Percentiles rank a stretch among this genome's conserved stretches.
Evolutionary conservation across 768 basidiomycete species (phyloP).

Genomic region (Fomitopsis pulvina): DNA sequence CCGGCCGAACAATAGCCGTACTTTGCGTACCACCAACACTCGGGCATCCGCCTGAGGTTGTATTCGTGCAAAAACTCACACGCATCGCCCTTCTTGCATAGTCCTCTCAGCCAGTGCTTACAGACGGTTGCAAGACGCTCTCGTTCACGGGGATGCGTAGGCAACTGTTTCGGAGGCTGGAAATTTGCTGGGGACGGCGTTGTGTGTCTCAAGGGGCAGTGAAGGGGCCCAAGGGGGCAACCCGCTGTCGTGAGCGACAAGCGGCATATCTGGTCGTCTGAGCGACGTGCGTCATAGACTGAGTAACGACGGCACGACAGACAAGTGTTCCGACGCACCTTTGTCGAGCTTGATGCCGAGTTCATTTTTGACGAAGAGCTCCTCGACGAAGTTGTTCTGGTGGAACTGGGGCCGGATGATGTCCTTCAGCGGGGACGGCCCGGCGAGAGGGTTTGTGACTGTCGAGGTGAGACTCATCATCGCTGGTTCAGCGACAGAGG

Average conservation of each 20-base stretch:
- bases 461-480: slow-evolving; percentile 12
- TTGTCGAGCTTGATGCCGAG: slow-evolving; percentile 87
- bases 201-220: slow-evolving; percentile 92
- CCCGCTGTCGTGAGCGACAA: slow-evolving; percentile 74
- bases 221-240: slow-evolving; percentile 85
- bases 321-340: slow-evolving; percentile 37
- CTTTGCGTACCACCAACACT: slow-evolving; percentile 98
- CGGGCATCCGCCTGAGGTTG: slow-evolving; percentile 95
- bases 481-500: not conserved
- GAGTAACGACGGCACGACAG: not conserved
- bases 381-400: slow-evolving; percentile 84
- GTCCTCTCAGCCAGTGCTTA: slow-evolving; percentile 96
- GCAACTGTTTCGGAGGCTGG: slow-evolving; percentile 75
- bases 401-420: slow-evolving; percentile 88
- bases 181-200: slow-evolving; percentile 85
- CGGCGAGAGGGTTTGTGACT: slow-evolving; percentile 23
- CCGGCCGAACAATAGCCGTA: slow-evolving; percentile 97
- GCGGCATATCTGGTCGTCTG: slow-evolving; percentile 94
- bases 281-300: slow-evolving; percentile 3
- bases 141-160: slow-evolving; percentile 76
- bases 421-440: slow-evolving; percentile 37
- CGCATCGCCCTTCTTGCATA: slow-evolving; percentile 96
- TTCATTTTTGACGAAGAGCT: slow-evolving; percentile 74
- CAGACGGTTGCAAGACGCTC: slow-evolving; percentile 89
- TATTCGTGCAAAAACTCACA: slow-evolving; percentile 99